phyloP scores from a whole-genome alignment of 2,329 filamentous ascomycete species.

The Teratosphaeria viscida region DNA sequence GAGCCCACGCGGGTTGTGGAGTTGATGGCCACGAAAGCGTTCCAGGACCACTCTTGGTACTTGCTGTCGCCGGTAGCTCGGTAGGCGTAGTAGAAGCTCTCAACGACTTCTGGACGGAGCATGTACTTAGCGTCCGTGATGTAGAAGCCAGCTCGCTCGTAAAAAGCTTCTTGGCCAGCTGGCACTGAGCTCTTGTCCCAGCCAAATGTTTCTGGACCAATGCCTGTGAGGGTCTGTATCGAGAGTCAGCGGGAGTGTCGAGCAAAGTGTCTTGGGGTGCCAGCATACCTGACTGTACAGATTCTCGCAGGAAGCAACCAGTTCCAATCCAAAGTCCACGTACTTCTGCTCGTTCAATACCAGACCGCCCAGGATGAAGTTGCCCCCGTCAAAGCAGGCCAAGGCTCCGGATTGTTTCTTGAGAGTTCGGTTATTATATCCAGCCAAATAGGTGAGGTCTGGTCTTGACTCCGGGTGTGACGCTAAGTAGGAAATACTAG shows the following conservation, averaged over 20 bases:
- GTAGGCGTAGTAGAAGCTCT: slow-evolving; percentile 81
- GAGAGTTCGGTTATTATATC: background rate
- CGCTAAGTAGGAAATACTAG: background rate
- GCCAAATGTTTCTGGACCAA: slow-evolving; percentile 57
- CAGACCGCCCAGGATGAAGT: background rate
- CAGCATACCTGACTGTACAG: slow-evolving; percentile 45
- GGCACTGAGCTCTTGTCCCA: slow-evolving; percentile 30
- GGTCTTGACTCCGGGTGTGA: background rate
- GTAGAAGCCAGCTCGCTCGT: slow-evolving; percentile 59
- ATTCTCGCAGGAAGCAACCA: slow-evolving; percentile 61
- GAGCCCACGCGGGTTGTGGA: slow-evolving; percentile 50
- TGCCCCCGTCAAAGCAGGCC: slow-evolving; percentile 1
- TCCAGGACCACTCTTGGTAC: slow-evolving; percentile 80
- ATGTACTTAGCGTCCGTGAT: slow-evolving; percentile 52
- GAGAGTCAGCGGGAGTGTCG: background rate
- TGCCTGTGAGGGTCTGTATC: slow-evolving; percentile 50
- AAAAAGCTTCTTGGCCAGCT: slow-evolving; percentile 45
- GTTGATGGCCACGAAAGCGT: slow-evolving; percentile 61
- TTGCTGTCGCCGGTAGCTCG: slow-evolving; percentile 62
- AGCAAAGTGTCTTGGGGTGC: background rate
- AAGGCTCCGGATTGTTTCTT: background rate
- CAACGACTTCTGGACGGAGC: slow-evolving; percentile 70
- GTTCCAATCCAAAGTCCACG: slow-evolving; percentile 13
- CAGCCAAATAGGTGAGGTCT: background rate
- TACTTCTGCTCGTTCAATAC: background rate